Evolutionary conservation across 352 stramenopile species (phyloP).

Genomic region (Phytophthora cactorum): DNA sequence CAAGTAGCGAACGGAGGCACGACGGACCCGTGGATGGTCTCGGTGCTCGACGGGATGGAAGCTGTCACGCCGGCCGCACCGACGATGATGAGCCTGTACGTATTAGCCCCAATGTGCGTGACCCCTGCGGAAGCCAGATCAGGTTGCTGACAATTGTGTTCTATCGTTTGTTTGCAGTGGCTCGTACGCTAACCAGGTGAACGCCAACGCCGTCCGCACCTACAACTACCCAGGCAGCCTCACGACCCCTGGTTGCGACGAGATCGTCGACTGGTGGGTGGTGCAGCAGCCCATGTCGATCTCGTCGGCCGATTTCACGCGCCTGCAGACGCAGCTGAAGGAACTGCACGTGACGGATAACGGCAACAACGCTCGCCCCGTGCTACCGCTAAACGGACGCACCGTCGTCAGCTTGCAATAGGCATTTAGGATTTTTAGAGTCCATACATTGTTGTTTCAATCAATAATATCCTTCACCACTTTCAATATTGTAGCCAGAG

Average conservation of each 20-base stretch:
- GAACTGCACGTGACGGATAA: slow-evolving; percentile 34
- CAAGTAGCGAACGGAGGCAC: slow-evolving; percentile 8
- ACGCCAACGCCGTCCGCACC: background rate
- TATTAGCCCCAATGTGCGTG: background rate
- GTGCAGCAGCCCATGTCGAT: slow-evolving; percentile 48
- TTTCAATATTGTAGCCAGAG: too few species aligned
- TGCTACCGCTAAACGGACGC: slow-evolving; percentile 38
- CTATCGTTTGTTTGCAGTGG: background rate
- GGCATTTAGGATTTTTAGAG: background rate
- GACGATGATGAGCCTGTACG: slow-evolving; percentile 5
- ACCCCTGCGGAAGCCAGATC: background rate
- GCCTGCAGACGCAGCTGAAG: slow-evolving; percentile 25
- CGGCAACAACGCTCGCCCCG: slow-evolving; percentile 21
- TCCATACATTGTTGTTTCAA: background rate
- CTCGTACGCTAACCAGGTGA: background rate
- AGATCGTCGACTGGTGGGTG: slow-evolving; percentile 67
- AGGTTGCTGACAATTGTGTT: background rate
- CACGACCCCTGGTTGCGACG: slow-evolving; percentile 53
- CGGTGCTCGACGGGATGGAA: slow-evolving; percentile 36
- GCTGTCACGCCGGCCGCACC: slow-evolving; percentile 12
- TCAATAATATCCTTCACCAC: background rate
- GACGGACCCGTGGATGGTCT: slow-evolving; percentile 32
- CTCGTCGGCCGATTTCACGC: slow-evolving; percentile 31
- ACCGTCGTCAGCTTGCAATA: slow-evolving; percentile 1
- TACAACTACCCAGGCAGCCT: slow-evolving; percentile 69